Base-by-base conservation (phyloP, 441 rosid genomes). In the Bruguiera hainesii region DNA sequence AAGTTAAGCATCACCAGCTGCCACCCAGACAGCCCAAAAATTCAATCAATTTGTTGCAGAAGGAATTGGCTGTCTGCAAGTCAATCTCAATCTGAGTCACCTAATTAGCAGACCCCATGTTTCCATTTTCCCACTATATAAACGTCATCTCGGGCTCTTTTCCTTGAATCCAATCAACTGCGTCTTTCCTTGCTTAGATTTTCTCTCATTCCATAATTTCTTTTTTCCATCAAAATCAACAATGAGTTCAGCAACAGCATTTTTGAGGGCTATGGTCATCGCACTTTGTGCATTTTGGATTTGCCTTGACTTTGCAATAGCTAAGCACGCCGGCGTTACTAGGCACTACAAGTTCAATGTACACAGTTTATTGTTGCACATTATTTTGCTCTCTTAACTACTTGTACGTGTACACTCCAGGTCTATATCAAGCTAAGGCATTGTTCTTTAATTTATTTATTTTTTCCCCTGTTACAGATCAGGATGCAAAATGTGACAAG, bases 331-430 rank as follows among this genome's bases (percentile, higher is more conserved):
- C 20, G 77, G 76, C 52, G 59, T 79, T 35, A 83, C 87, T 11
- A 76, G 85, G 70, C 85, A 79, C 26, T 78, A 79, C 74, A 77
- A 52, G 62, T 85, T 85, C 76, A 62, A 79, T 21, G 87, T 83
- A 77, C 16, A 83, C 23, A 16, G 66, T 33, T 33, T 33, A 33
- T 33, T 1, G 21, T 1, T 28, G 69, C 48, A 3, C 48, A 42
- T 42, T 42, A 42, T 42, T 42, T 42, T 42, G 48, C 16, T 42
- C 48, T 42, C 18, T 42, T 13, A 3, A 42, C 18, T 13, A 11
- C 48, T 42, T 42, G 48, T 11, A 11, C 18, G 1, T 42, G 48
- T 3, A 10, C 18, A 11, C 18, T 42, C 48, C 48, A 42, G 13
- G 15, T 3, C 2, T 13, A 11, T 11, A 39, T 39, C 16, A 42